Base-by-base conservation (phyloP, 129 eudicot genomes). In the Escallonia herrerae region DNA sequence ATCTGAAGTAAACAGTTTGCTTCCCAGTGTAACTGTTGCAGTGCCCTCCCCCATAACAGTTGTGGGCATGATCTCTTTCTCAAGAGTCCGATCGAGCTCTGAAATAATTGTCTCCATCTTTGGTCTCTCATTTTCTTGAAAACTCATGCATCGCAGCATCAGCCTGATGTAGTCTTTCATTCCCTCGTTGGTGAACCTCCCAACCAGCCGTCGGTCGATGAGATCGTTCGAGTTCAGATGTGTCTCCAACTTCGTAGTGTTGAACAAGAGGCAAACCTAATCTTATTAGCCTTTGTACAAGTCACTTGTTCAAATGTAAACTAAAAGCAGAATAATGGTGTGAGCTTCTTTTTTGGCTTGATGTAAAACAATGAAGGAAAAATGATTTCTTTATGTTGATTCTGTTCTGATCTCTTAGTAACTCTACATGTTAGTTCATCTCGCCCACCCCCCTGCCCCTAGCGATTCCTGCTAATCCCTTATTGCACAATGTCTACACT, bases 51-150 rank as follows among this genome's bases (percentile, higher is more conserved):
- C 83, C 40, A 56, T 71, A 10, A 77, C 77, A 6, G 80, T 82
- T 39, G 83, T 82, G 51, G 60, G 74, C 60, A 63, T 74, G 60
- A 77, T 74, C 77, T 82, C 87, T 45, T 62, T 70, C 61, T 82
- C 87, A 52, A 70, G 83, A 60, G 74, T 77, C 38, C 63, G 55
- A 44, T 82, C 83, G 67, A 82, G 77, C 62, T 82, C 80, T 43
- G 38, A 22, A 11, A 66, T 75, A 2, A 77, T 78, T 39, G 48
- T 71, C 61, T 70, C 77, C 87, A 82, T 82, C 12, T 37, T 70
- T 43, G 87, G 83, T 12, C 59, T 43, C 63, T 14, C 66, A 49
- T 77, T 77, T 12, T 76, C 76, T 66, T 62, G 59, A 40, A 64
- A 69, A 53, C 58, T 13, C 70, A 71, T 50, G 67, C 87, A 82